Evolutionary conservation across 2,329 filamentous ascomycete genomes (phyloP).

Genomic region (Diplodia intermedia): DNA sequence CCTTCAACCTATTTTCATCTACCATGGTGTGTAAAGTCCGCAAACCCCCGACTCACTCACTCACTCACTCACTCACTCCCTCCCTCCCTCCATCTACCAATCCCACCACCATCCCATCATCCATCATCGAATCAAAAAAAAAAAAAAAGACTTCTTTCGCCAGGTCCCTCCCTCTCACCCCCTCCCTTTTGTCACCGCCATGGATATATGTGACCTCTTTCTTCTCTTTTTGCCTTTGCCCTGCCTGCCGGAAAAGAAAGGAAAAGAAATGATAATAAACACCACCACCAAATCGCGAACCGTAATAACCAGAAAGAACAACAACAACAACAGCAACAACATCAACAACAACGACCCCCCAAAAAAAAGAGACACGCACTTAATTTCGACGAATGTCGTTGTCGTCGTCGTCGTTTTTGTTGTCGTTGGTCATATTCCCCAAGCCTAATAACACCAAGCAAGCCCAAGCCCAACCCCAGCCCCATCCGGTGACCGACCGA

Average conservation of each 20-base stretch:
- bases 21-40: too few species aligned
- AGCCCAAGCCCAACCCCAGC: not conserved
- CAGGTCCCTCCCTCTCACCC: not conserved
- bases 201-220: not conserved
- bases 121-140: not conserved
- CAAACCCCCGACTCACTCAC: too few species aligned
- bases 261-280: too few species aligned
- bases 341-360: too few species aligned
- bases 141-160: not conserved
- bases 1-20: too few species aligned
- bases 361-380: not conserved
- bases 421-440: slow-evolving; percentile 1
- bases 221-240: not conserved
- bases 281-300: not conserved
- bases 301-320: not conserved
- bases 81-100: too few species aligned
- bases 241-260: too few species aligned
- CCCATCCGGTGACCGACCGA: not conserved
- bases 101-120: too few species aligned
- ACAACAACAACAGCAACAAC: too few species aligned
- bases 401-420: not conserved
- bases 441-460: slow-evolving; percentile 21
- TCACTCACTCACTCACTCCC: too few species aligned
- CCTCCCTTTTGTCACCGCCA: not conserved
- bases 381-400: not conserved